A percentile compares a stretch with the other conserved stretches of the same genome.
Conservation (phyloP, 2,329 filamentous ascomycete species). For the Calonectria ilicicola region DNA sequence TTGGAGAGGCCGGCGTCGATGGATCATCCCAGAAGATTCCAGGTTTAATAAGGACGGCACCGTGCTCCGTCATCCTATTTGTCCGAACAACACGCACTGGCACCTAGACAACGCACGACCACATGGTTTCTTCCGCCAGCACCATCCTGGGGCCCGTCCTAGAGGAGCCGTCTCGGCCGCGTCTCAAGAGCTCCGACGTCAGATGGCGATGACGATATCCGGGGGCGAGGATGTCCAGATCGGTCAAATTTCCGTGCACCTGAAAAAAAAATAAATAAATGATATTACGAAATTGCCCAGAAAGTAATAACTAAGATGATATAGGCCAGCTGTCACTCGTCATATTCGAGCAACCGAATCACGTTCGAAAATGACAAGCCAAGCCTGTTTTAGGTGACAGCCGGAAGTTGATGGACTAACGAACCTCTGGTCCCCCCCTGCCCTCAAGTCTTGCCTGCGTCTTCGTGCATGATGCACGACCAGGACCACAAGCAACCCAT, state of each 20-base stretch:
- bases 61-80: background rate
- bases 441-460: conserved; percentile 13
- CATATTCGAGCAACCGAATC: background rate
- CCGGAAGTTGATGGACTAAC: background rate
- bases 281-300: too few relatives aligned
- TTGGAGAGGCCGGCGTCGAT: conserved; percentile 12
- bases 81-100: background rate
- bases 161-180: conserved; percentile 11
- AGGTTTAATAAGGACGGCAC: background rate
- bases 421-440: background rate
- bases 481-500: conserved; percentile 8
- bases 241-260: background rate
- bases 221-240: background rate
- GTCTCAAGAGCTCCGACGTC: conserved; percentile 3
- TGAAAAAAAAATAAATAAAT: background rate
- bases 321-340: background rate
- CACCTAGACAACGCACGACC: conserved; percentile 8
- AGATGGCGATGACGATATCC: background rate
- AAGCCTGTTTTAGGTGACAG: background rate
- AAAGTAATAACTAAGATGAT: background rate
- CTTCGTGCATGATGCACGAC: conserved; percentile 22
- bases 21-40: conserved; percentile 8
- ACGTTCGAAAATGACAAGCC: background rate
- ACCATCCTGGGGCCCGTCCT: background rate
- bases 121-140: background rate